Evolutionary conservation across 805 yeast genomes (phyloP).

Genomic region (Candida arabinofermentans): DNA sequence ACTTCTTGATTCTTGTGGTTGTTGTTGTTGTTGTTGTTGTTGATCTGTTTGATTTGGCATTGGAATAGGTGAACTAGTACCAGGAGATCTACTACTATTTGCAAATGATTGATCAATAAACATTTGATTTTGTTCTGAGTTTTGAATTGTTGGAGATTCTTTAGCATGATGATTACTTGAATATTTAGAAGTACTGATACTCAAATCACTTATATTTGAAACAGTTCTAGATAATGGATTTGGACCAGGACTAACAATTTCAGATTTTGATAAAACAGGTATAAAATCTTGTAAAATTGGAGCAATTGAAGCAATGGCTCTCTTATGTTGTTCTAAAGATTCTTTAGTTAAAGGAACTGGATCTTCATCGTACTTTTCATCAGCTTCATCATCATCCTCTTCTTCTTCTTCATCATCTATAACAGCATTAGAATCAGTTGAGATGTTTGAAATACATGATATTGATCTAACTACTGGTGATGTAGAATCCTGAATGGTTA

Average conservation of each 20-base stretch:
- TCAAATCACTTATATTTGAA: constrained; percentile 29
- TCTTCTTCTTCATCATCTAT: constrained; percentile 19
- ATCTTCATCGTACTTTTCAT: constrained; percentile 20
- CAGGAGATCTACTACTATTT: background rate
- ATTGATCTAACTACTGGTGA: constrained; percentile 11
- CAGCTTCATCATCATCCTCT: constrained; percentile 21
- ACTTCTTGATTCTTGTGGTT: constrained; percentile 1
- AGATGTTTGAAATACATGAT: constrained; percentile 19
- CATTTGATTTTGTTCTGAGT: background rate
- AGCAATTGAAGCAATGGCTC: constrained; percentile 75
- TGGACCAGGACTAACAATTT: constrained; percentile 30
- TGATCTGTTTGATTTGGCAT: constrained; percentile 5
- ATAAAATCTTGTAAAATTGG: constrained; percentile 69
- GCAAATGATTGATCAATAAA: background rate
- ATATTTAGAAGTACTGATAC: constrained; percentile 20
- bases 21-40: background rate
- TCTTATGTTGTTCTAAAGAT: constrained; percentile 35
- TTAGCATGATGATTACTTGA: background rate
- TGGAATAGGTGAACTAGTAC: background rate
- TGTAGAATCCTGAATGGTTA: constrained; percentile 4
- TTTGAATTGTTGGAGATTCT: background rate
- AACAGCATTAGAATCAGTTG: constrained; percentile 18
- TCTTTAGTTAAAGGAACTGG: constrained; percentile 30
- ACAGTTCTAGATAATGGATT: constrained; percentile 30
- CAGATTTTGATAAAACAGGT: constrained; percentile 58